Percentiles rank a stretch among this genome's conserved stretches.
Evolutionary conservation across 495 filamentous ascomycete species (phyloP).

Genomic region (Xylaria intraflava): DNA sequence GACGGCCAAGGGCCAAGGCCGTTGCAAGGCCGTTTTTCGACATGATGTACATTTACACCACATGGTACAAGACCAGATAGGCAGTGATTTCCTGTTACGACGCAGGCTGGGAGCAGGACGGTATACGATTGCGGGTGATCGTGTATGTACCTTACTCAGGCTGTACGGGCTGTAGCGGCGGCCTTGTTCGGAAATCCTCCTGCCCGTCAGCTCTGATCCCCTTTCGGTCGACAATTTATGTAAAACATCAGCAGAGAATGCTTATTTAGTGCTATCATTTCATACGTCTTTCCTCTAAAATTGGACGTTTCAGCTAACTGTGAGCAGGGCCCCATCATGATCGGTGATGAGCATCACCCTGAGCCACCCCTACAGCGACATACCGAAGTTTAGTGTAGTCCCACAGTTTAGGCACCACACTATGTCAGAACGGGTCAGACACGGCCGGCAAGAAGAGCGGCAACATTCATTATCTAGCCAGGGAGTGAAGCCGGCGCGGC

Average conservation of each 20-base stretch:
- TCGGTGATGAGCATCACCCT: conserved; percentile 2
- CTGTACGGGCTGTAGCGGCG: background rate
- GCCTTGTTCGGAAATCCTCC: background rate
- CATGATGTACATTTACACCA: background rate
- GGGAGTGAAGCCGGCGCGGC: background rate
- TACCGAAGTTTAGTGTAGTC: no score
- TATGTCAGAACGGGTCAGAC: background rate
- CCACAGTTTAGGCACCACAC: background rate
- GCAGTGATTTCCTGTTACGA: background rate
- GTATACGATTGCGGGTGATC: background rate
- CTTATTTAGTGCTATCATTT: conserved; percentile 9
- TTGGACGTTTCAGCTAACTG: conserved; percentile 3
- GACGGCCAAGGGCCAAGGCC: background rate
- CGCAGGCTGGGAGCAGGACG: background rate
- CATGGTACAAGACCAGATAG: background rate
- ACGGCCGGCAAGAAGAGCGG: background rate
- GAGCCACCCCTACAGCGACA: background rate
- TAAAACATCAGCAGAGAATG: conserved; percentile 2
- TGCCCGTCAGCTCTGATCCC: conserved; percentile 3
- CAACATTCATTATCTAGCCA: background rate
- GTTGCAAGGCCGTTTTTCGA: background rate
- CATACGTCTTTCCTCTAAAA: conserved; percentile 10
- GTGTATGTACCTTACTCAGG: background rate
- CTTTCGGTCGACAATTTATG: conserved; percentile 3
- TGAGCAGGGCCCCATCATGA: conserved; percentile 9